Evolutionary conservation across 495 filamentous ascomycete species (phyloP), one percentile per base, ranked within the genome.

Genomic region (Daldinia decipiens): DNA sequence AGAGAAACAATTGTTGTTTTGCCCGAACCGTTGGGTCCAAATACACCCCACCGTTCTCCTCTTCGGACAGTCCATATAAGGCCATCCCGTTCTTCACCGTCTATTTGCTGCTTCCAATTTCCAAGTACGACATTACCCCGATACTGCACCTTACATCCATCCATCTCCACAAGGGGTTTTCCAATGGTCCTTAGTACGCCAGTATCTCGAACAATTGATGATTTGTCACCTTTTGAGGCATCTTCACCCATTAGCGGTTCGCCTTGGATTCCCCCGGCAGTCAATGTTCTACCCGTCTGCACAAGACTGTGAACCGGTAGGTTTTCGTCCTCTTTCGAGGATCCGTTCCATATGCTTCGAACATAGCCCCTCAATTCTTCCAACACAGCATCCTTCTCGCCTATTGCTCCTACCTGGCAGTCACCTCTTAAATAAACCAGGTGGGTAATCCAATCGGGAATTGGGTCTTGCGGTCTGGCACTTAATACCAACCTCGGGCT

Each of bases 1-100:
- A 99, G 83, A 2, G 94, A 95, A 15, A 97, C 85, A 55, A 99
- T 83, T 0, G 95, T 99, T 0, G 95, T 98, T 80, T 99, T 99
- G 8, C 92, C 92, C 12, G 89, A 92, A 19, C 90, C 95, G 73
- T 98, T 98, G 13, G 95, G 88, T 0, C 95, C 95, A 73, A 98
- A 92, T 43, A 98, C 84, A 0, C 90, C 94, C 93, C 94, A 98
- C 67, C 93, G 86, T 71, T 97, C 87, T 4, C 95, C 94, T 39
- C 88, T 87, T 26, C 90, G 87, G 12, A 98, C 88, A 12, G 83
- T 91, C 95, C 95, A 98, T 77, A 88, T 87, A 0, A 97, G 83
- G 2, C 93, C 93, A 1, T 84, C 69, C 45, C 82, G 79, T 4
- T 64, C 21, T 26, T 84, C 62, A 0, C 82, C 82, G 6, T 87